Conservation (phyloP, 177 flowering plant genomes). For the Vitis hybrid region DNA sequence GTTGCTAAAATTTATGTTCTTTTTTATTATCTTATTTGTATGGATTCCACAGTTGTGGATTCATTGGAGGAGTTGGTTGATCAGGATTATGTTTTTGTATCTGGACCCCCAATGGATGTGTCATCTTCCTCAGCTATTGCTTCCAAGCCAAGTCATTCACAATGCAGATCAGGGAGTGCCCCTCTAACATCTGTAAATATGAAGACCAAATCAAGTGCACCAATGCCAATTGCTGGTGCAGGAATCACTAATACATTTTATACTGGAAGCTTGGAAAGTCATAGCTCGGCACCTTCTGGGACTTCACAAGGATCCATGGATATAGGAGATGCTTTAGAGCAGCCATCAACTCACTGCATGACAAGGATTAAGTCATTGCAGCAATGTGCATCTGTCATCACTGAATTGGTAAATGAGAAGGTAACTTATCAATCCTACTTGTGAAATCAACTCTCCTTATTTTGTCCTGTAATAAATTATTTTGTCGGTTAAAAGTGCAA, state of each 20-base stretch:
- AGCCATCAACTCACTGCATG: slow-evolving; percentile 65
- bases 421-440: slow-evolving; percentile 30
- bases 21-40: slow-evolving; percentile 16
- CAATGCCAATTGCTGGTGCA: slow-evolving; percentile 71
- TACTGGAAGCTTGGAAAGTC: slow-evolving; percentile 67
- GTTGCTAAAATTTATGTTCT: neutral
- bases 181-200: slow-evolving; percentile 27
- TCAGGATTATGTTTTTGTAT: slow-evolving; percentile 92
- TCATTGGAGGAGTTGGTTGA: slow-evolving; percentile 78
- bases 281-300: slow-evolving; percentile 64
- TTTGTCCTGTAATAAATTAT: neutral
- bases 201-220: slow-evolving; percentile 42
- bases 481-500: neutral
- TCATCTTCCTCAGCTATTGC: slow-evolving; percentile 56
- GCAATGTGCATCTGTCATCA: slow-evolving; percentile 72
- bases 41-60: slow-evolving; percentile 54
- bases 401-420: slow-evolving; percentile 78
- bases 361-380: slow-evolving; percentile 82
- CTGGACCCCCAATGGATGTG: slow-evolving; percentile 66
- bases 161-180: slow-evolving; percentile 41
- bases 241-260: slow-evolving; percentile 22
- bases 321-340: slow-evolving; percentile 63
- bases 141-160: slow-evolving; percentile 43
- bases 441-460: neutral
- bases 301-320: slow-evolving; percentile 82